Percentiles rank a stretch among this genome's conserved stretches.
Evolutionary conservation across 495 filamentous ascomycete genomes (phyloP).

Genomic region (Parmelia sp.): DNA sequence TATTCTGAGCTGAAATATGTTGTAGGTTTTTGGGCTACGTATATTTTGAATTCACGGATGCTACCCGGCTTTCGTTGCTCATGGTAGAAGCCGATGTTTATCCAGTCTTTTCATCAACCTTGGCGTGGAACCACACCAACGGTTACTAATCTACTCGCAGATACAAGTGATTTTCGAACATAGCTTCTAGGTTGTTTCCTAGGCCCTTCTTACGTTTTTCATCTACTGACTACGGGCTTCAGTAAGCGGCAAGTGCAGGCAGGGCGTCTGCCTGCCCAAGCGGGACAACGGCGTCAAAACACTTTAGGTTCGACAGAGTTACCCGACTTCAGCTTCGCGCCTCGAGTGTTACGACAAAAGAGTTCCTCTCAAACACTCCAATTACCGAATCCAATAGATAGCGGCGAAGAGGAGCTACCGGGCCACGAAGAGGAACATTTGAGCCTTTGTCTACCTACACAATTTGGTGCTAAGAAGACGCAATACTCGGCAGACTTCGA

Average conservation of each 20-base stretch:
- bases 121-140: not conserved
- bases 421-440: not conserved
- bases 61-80: not conserved
- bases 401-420: slow-evolving; percentile 17
- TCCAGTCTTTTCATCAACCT: not conserved
- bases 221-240: not conserved
- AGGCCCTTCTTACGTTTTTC: not conserved
- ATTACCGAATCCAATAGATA: slow-evolving; percentile 15
- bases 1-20: too few relatives aligned
- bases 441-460: not conserved
- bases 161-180: not conserved
- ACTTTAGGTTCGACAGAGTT: slow-evolving; percentile 2
- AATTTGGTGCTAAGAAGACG: slow-evolving; percentile 4
- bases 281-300: slow-evolving; percentile 4
- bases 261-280: slow-evolving; percentile 7
- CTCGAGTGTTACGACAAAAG: not conserved
- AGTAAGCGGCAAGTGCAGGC: not conserved
- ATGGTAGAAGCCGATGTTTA: not conserved
- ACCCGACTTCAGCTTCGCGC: slow-evolving; percentile 5
- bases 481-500: slow-evolving; percentile 13
- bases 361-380: slow-evolving; percentile 4
- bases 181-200: not conserved
- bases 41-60: not conserved
- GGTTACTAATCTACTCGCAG: not conserved
- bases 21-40: too few relatives aligned